Evolutionary conservation across 208 protist species (phyloP).

Genomic region (Leishmania mexicana): DNA sequence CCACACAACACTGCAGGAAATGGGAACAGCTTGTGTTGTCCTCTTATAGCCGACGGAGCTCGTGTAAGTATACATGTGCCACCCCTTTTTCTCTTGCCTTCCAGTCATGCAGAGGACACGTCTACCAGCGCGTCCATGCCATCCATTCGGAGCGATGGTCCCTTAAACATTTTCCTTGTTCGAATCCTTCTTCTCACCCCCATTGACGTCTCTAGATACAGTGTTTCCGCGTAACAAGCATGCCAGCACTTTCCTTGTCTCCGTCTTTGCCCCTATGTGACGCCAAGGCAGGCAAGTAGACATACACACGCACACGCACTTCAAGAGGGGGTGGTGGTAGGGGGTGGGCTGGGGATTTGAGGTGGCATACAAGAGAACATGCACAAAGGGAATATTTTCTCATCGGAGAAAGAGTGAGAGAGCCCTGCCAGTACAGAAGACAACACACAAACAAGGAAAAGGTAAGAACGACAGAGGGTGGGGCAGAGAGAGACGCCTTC

Average conservation of each 20-base stretch:
- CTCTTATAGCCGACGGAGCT: neutral
- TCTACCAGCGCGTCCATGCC: neutral
- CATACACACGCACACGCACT: neutral
- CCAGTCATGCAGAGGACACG: neutral
- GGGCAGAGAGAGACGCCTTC: neutral
- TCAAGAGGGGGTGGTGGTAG: too few species aligned
- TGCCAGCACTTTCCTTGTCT: neutral
- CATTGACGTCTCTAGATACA: neutral
- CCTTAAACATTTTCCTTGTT: neutral
- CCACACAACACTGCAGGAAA: neutral
- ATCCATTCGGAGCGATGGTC: neutral
- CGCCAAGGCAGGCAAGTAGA: neutral
- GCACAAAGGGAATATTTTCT: too few species aligned
- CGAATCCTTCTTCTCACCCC: neutral
- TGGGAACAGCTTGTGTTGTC: neutral
- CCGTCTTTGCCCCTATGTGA: neutral
- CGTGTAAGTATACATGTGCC: neutral
- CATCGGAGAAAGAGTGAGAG: too few species aligned
- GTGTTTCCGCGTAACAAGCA: neutral
- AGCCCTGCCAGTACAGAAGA: neutral
- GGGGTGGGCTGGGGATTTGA: neutral
- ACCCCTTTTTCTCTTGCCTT: neutral
- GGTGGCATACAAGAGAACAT: neutral
- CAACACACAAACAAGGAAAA: neutral
- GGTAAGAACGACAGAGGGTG: slow-evolving; percentile 14